Evolutionary conservation across 768 basidiomycete species (phyloP), one percentile per base, ranked within the genome.

Genomic region (Boletus vermiculosoides): DNA sequence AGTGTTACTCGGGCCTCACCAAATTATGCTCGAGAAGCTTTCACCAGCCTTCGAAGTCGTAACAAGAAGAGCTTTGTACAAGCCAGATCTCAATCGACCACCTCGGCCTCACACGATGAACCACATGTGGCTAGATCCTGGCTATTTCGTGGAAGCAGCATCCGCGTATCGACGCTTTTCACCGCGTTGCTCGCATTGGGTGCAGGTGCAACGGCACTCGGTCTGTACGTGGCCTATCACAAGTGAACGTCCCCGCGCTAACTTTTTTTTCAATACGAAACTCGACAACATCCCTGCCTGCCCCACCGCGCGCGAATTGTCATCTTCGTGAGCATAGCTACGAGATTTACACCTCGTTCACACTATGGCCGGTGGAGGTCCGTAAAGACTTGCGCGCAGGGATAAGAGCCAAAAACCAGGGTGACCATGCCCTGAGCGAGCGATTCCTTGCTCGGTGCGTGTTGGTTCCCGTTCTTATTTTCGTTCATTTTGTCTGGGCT

Each of bases 311-410:
- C 40, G 5, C 34, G 25, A 28, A n/a, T 2, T 2, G 9, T 50
- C 50, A 5, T 45, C 33, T 44, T 40, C 37, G 31, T 40, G 47
- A 37, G 50, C 45, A 45, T 59, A 86, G 85, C 25, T 83, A 81
- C 62, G 76, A 81, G n/a, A 74, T 85, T 44, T 87, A 83, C 64
- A 69, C 71, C 8, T 75, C 78, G 12, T 74, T 87, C 70, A 83
- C 82, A 0, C 76, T 85, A 58, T 91, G 87, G 88, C 89, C 89
- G 2, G 65, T 68, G 12, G 82, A 84, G 60, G 69, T 91, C 3
- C 81, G 86, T 5, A 68, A 72, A 31, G 87, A 90, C 69, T 76
- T 91, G 34, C 84, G 87, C 7, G 79, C 77, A 3, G 89, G 85
- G 3, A 76, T 91, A 42, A 79, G 78, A 56, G 86, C 86, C 3